A percentile compares a stretch with the other conserved stretches of the same genome.
These are phyloP conservation scores for Raddia distichophylla DNA, from an alignment of 176 grass and related monocot species.

Conservation along the genomic window DNA sequence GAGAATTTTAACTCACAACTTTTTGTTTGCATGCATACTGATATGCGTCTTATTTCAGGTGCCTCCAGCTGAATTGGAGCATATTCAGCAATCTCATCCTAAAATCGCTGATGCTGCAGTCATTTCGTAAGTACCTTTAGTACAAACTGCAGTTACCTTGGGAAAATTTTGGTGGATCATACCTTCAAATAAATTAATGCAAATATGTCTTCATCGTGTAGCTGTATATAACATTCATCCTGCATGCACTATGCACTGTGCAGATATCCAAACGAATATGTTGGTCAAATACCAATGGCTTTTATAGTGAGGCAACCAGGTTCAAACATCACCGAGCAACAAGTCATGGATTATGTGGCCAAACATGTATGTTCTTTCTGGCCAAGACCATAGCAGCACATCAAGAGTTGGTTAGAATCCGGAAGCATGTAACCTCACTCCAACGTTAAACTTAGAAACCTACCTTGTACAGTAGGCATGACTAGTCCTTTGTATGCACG, in stretches of 20 bases:
- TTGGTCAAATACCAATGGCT: constrained; percentile 83
- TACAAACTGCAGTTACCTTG: no score
- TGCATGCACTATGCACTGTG: background rate
- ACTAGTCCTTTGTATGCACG: background rate
- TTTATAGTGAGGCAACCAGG: constrained; percentile 71
- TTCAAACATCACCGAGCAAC: constrained; percentile 39
- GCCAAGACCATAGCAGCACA: constrained; percentile 17
- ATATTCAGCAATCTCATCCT: no score
- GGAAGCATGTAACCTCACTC: constrained; percentile 41
- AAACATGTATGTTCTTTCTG: constrained; percentile 59
- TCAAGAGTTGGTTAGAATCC: constrained; percentile 52
- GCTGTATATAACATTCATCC: background rate
- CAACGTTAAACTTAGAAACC: background rate
- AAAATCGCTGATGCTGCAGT: no score
- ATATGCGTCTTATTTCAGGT: no score
- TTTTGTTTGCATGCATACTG: no score
- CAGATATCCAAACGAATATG: constrained; percentile 92
- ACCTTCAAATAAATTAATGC: no score
- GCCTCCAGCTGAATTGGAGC: no score
- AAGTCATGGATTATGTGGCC: constrained; percentile 74
- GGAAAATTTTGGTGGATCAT: no score
- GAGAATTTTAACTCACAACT: no score
- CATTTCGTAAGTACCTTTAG: no score
- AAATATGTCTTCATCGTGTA: background rate
- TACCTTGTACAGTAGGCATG: constrained; percentile 36